A percentile compares a stretch with the other conserved stretches of the same genome.
Evolutionary conservation across 2,329 filamentous ascomycete genomes (phyloP).

Genomic region (Ceratocystis colombiana): DNA sequence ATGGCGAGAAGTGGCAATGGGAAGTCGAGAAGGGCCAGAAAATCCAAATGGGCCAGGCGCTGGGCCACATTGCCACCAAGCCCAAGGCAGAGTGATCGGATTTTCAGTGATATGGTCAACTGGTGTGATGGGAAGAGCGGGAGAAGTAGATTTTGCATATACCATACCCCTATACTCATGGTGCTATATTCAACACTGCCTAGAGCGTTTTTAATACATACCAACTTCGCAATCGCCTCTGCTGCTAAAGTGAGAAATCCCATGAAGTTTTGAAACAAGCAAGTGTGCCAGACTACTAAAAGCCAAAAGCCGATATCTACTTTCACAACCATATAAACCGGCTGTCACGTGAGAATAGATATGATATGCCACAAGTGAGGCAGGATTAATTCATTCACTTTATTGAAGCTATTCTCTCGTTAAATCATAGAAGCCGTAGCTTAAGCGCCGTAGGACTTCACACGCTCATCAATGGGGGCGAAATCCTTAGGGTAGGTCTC

Average conservation of each 20-base stretch:
- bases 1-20: conserved; percentile 57
- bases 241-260: neutral
- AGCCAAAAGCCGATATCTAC: too few relatives aligned
- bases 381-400: neutral
- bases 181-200: conserved; percentile 11
- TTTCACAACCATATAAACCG: neutral
- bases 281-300: too few relatives aligned
- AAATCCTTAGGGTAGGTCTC: conserved; percentile 54
- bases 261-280: neutral
- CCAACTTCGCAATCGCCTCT: neutral
- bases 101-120: neutral
- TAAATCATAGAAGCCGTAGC: neutral
- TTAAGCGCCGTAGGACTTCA: conserved; percentile 54
- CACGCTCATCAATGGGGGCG: conserved; percentile 53
- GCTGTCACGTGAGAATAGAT: neutral
- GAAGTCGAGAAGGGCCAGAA: conserved; percentile 74
- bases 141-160: conserved; percentile 1
- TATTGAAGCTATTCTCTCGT: neutral
- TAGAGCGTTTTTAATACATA: conserved; percentile 12
- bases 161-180: conserved; percentile 2
- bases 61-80: conserved; percentile 61
- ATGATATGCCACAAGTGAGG: neutral
- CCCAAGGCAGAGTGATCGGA: conserved; percentile 26
- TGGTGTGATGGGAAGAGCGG: neutral
- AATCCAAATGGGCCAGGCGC: conserved; percentile 76